Percentiles rank a stretch among this genome's conserved stretches.
These are phyloP conservation scores for Hydnomerulius pinastri DNA, from an alignment of 768 basidiomycete genomes.

Conservation along the genomic window DNA sequence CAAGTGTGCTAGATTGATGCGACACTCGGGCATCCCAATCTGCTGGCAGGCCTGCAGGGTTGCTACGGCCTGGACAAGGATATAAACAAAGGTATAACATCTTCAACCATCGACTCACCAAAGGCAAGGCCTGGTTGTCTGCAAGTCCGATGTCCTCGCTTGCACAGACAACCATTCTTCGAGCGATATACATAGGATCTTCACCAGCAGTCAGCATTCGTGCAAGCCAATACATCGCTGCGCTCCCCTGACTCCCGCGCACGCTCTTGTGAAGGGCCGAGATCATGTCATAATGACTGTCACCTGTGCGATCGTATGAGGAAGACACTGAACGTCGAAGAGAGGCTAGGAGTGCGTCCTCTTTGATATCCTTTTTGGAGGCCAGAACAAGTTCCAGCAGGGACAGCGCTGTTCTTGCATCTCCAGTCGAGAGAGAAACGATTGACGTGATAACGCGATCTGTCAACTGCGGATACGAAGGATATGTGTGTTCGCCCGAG, in stretches of 20 bases:
- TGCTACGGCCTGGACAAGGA: constrained; percentile 53
- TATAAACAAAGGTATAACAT: constrained; percentile 10
- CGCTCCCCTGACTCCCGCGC: constrained; percentile 72
- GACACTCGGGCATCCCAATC: constrained; percentile 82
- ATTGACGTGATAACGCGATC: constrained; percentile 49
- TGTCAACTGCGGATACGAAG: constrained; percentile 43
- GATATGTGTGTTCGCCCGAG: constrained; percentile 16
- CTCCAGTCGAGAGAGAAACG: constrained; percentile 59
- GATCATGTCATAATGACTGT: constrained; percentile 79
- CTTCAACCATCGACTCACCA: constrained; percentile 43
- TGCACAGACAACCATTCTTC: constrained; percentile 76
- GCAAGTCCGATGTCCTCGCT: constrained; percentile 87
- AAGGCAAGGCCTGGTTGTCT: constrained; percentile 72
- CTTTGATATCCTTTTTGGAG: constrained; percentile 40
- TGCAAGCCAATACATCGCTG: constrained; percentile 88
- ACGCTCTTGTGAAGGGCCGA: constrained; percentile 84
- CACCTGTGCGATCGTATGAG: constrained; percentile 76
- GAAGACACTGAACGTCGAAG: constrained; percentile 64
- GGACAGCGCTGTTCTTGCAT: constrained; percentile 77
- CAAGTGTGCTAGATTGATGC: constrained; percentile 76
- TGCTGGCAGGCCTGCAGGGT: constrained; percentile 64
- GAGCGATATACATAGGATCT: constrained; percentile 75
- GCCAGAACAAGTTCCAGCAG: constrained; percentile 70
- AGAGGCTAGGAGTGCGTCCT: constrained; percentile 52
- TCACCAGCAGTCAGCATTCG: constrained; percentile 81